Evolutionary conservation across 2,329 filamentous ascomycete genomes (phyloP), one percentile per base, ranked within the genome.

Genomic region (Teratosphaeria destructans): DNA sequence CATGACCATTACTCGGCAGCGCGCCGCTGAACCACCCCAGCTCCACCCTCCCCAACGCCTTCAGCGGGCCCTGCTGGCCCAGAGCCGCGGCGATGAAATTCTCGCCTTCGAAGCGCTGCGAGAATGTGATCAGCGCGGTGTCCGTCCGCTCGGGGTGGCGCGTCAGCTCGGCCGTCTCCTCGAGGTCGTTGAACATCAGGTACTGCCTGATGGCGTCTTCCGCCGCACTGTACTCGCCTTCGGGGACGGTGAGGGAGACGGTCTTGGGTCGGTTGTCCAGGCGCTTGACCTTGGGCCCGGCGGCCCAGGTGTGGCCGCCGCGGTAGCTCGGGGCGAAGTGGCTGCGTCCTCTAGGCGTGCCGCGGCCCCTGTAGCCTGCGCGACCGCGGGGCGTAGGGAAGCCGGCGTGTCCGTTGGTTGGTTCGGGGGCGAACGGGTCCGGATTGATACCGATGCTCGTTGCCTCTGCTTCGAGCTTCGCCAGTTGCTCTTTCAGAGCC

Each of bases 201-300:
- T 87, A 86, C 67, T 89, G 85, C 62, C 87, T 79, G 52, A 93
- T 76, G 32, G 80, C 79, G 72, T 91, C 88, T 64, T 91, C 85
- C 67, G 83, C 83, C 34, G 81, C 81, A 14, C 84, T 68, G 86
- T 85, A 72, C 85, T 84, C 80, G 3, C 84, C 86, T 29, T 67
- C 64, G 1, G 61, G 61, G 58, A 73, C 70, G 7, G 79, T 78
- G 27, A 93, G 74, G 5, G 82, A 80, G 10, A 94, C 77, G 62
- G 81, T 85, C 70, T 82, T 87, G 0, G 89, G 86, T 53, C 89
- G 80, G 70, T 92, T 91, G 68, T 94, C 89, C 26, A 94, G 78
- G 19, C 86, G 86, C 58, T 77, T 78, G 65, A 86, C 78, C 16
- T 35, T 35, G 19, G 57, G 57, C 7, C 47, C 52, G 23, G 32